Evolutionary conservation across 106 monocot species (phyloP).

Genomic region (Dendrobium catenatum): DNA sequence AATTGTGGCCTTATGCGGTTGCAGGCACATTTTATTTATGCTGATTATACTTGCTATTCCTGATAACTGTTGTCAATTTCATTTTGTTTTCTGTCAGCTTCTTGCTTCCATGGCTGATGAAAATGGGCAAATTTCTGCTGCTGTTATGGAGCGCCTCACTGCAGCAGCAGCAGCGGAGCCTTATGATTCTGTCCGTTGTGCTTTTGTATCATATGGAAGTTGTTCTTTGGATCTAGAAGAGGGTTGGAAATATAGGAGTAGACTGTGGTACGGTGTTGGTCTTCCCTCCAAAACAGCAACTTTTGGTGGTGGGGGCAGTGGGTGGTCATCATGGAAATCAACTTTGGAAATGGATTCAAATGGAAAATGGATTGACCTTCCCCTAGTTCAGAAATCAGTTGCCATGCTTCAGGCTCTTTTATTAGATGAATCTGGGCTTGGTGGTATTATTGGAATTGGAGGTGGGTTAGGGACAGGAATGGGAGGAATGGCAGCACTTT

Average conservation of each 20-base stretch:
- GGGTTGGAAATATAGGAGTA: constrained; percentile 86
- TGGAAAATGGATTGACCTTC: constrained; percentile 88
- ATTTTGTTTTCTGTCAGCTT: constrained; percentile 38
- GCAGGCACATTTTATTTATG: background rate
- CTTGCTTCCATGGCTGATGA: constrained; percentile 98
- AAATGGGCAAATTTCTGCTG: constrained; percentile 94
- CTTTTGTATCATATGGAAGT: constrained; percentile 96
- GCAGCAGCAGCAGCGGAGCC: constrained; percentile 97
- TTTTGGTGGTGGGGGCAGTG: constrained; percentile 92
- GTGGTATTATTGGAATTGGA: constrained; percentile 80
- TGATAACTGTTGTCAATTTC: background rate
- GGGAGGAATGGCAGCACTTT: constrained; percentile 78
- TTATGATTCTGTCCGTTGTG: constrained; percentile 90
- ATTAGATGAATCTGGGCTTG: constrained; percentile 86
- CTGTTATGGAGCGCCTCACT: constrained; percentile 93
- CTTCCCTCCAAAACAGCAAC: constrained; percentile 34
- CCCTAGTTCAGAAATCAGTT: constrained; percentile 83
- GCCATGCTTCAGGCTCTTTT: constrained; percentile 82
- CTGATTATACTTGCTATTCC: background rate
- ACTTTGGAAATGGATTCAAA: constrained; percentile 65
- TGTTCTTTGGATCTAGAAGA: constrained; percentile 65
- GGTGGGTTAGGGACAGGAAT: constrained; percentile 90
- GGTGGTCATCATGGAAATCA: constrained; percentile 74
- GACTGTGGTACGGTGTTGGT: constrained; percentile 99
- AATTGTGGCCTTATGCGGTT: no score